Evolutionary conservation across 1,284 basidiomycete genomes (phyloP), one percentile per base, ranked within the genome.

Genomic region (Pseudozyma flocculosa): DNA sequence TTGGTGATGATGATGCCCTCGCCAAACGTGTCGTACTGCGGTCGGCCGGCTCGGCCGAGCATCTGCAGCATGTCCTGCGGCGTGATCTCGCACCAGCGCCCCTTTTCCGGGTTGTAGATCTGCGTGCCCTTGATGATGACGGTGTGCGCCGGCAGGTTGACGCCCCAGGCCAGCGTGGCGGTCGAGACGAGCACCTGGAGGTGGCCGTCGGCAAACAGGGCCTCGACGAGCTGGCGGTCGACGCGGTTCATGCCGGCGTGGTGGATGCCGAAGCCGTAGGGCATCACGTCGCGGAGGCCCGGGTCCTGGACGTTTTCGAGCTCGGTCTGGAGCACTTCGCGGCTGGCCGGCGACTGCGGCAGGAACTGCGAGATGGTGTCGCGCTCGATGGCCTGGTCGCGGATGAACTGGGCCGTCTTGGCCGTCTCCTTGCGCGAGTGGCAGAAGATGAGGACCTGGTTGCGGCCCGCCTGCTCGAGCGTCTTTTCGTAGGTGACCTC

Each of bases 371-470:
- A 90, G 11, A 84, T 73, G 38, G 83, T 83, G 0, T 87, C 90
- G 65, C 96, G 91, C 15, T 83, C 79, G 9, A 84, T 75, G 0
- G 91, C 88, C 59, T 88, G 84, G 62, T 98, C 95, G 53, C 87
- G 86, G 14, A 99, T 82, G n/a, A 84, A 85, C 71, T 87, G 81
- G 0, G 93, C 92, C 0, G 90, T 86, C 77, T 95, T 96, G 58
- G 98, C 95, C 0, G 95, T 99, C 75, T 98, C 95, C 79, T 96
- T 98, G 24, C 95, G 85, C n/a, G 95, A 92, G 78, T 99, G 95
- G 11, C 99, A 95, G 75, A 99, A 99, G 0, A 99, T 92, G 94
- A 99, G 98, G 54, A 97, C 92, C 79, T 98, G 95, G 79, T 99
- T 43, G 40, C 74, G 95, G 0, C 75, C 73, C 8, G 70, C 70